Conservation (phyloP, 495 filamentous ascomycete species). For the Neurospora sublineolata region DNA sequence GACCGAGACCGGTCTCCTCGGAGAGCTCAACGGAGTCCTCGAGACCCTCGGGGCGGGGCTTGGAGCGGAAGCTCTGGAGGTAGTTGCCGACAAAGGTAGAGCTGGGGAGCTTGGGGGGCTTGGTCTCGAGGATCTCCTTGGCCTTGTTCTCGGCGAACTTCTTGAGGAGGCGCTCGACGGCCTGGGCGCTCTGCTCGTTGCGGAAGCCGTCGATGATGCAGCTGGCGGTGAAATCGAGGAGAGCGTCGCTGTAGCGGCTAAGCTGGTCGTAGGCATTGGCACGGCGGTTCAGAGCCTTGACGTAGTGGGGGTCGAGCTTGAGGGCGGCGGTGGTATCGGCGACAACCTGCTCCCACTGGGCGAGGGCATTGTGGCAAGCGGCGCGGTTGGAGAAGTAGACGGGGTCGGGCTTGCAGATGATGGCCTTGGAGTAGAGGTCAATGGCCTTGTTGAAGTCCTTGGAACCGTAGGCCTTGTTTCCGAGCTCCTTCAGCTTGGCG, state of each 20-base stretch:
- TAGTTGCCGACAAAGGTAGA: constrained; percentile 97
- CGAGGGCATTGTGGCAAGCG: constrained; percentile 89
- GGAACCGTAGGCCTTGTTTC: constrained; percentile 89
- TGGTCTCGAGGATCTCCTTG: constrained; percentile 70
- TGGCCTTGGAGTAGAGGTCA: constrained; percentile 85
- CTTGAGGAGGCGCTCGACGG: constrained; percentile 88
- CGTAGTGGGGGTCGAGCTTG: constrained; percentile 83
- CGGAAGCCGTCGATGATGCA: constrained; percentile 97
- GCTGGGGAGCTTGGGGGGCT: constrained; percentile 64
- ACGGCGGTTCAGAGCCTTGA: constrained; percentile 92
- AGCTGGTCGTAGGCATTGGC: constrained; percentile 94
- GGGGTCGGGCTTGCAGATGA: constrained; percentile 91
- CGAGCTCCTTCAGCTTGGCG: constrained; percentile 81
- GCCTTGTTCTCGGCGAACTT: constrained; percentile 93
- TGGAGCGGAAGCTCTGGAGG: constrained; percentile 88
- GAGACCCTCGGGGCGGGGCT: constrained; percentile 66
- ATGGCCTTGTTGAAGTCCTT: constrained; percentile 91
- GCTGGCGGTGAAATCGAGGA: constrained; percentile 94
- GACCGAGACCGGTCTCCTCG: constrained; percentile 72
- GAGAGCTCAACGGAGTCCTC: constrained; percentile 64
- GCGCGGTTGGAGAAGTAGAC: constrained; percentile 98
- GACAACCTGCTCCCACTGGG: constrained; percentile 88
- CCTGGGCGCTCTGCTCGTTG: constrained; percentile 75
- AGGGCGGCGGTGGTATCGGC: constrained; percentile 94
- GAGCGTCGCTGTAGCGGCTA: constrained; percentile 79